These are phyloP conservation scores for Osmozyma mogii DNA, from an alignment of 805 yeast species.

Conservation along the genomic window DNA sequence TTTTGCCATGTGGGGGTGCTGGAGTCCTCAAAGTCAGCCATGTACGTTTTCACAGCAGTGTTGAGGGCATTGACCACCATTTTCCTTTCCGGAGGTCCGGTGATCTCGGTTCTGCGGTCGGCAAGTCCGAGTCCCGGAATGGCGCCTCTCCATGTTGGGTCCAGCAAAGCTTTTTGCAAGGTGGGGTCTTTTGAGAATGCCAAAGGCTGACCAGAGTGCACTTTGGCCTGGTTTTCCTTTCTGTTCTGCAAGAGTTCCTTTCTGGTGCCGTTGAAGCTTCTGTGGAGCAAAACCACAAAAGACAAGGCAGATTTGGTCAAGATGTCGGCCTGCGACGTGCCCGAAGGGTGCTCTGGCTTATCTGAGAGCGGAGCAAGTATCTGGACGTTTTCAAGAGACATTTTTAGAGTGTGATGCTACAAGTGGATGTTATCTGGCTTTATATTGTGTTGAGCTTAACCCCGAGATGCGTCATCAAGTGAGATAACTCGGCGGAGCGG, in stretches of 20 bases:
- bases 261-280: conserved; percentile 13
- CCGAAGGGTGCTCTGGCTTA: conserved; percentile 23
- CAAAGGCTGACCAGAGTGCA: conserved; percentile 10
- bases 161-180: conserved; percentile 4
- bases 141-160: conserved; percentile 14
- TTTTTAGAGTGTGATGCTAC: background rate
- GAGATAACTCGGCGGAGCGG: background rate
- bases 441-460: too few relatives aligned
- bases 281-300: conserved; percentile 14
- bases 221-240: conserved; percentile 8
- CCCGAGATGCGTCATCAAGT: too few relatives aligned
- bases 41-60: conserved; percentile 15
- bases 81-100: conserved; percentile 18
- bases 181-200: conserved; percentile 10
- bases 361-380: conserved; percentile 24
- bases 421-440: too few relatives aligned
- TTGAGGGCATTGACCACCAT: conserved; percentile 17
- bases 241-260: conserved; percentile 10
- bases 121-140: conserved; percentile 13
- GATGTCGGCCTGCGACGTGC: conserved; percentile 31
- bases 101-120: conserved; percentile 16
- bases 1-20: conserved; percentile 15
- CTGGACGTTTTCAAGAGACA: conserved; percentile 15
- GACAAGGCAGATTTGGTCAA: conserved; percentile 21
- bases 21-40: conserved; percentile 17